A percentile compares a stretch with the other conserved stretches of the same genome.
These are phyloP conservation scores for Claviceps africana DNA, from an alignment of 2,329 filamentous ascomycete species.

Conservation along the genomic window DNA sequence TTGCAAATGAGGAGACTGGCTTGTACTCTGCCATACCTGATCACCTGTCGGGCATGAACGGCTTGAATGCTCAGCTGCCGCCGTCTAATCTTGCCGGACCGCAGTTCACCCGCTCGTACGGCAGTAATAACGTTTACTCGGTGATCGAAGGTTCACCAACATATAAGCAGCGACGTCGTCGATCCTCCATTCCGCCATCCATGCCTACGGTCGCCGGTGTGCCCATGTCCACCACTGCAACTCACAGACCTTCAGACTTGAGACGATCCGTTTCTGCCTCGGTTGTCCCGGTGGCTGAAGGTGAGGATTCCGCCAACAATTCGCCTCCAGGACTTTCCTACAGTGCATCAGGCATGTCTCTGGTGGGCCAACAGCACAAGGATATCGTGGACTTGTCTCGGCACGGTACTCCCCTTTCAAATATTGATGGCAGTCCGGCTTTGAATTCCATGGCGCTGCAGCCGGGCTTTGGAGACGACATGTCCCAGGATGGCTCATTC, in stretches of 20 bases:
- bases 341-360: constrained; percentile 52
- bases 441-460: constrained; percentile 57
- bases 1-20: constrained; percentile 93
- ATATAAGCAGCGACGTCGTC: constrained; percentile 91
- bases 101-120: constrained; percentile 64
- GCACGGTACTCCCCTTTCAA: constrained; percentile 79
- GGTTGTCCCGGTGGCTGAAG: constrained; percentile 67
- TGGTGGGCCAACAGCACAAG: constrained; percentile 52
- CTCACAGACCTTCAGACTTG: constrained; percentile 76
- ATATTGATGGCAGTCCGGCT: constrained; percentile 67
- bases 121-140: constrained; percentile 70
- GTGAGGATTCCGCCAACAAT: constrained; percentile 63
- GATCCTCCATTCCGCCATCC: constrained; percentile 79
- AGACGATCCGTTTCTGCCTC: constrained; percentile 82
- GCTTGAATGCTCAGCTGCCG: constrained; percentile 76
- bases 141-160: constrained; percentile 96
- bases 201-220: constrained; percentile 55
- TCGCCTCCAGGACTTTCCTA: constrained; percentile 66
- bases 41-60: constrained; percentile 55
- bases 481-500: constrained; percentile 34
- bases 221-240: constrained; percentile 45
- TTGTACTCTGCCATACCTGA: constrained; percentile 93
- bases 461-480: constrained; percentile 58
- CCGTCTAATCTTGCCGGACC: constrained; percentile 70
- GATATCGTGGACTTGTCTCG: constrained; percentile 74